Percentiles rank a stretch among this genome's conserved stretches.
Conservation (phyloP, 2,329 filamentous ascomycete genomes). For the Dichotomopilus funicola region DNA sequence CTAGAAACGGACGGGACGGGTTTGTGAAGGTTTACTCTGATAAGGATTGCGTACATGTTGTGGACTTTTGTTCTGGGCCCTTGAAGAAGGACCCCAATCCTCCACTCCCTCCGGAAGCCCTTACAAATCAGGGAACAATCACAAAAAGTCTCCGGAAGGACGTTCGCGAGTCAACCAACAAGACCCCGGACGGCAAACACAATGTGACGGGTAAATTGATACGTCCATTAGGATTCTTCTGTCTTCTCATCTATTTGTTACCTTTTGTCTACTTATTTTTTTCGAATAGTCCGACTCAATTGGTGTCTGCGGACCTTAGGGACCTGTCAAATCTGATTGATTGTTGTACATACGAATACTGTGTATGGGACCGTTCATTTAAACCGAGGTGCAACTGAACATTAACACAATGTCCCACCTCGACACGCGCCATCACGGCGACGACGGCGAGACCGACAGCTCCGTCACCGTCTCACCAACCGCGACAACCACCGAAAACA, state of each 20-base stretch:
- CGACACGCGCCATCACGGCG: constrained; percentile 1
- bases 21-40: too few species aligned
- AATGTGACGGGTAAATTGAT: background rate
- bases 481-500: constrained; percentile 24
- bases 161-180: background rate
- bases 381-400: background rate
- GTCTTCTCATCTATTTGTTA: background rate
- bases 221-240: too few species aligned
- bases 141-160: constrained; percentile 6
- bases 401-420: background rate
- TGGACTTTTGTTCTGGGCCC: too few species aligned
- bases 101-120: background rate
- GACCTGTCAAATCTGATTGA: background rate
- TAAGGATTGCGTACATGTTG: too few species aligned
- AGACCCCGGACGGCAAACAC: background rate
- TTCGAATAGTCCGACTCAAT: background rate
- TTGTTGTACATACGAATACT: too few species aligned
- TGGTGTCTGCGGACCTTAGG: background rate
- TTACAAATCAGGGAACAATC: constrained; percentile 13
- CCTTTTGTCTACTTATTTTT: too few species aligned
- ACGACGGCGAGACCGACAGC: constrained; percentile 6
- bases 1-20: too few species aligned
- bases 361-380: too few species aligned
- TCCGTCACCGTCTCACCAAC: constrained; percentile 20
- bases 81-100: background rate